phyloP scores from a whole-genome alignment of 495 filamentous ascomycete species.

The Podospora bellae-mahoneyi region DNA sequence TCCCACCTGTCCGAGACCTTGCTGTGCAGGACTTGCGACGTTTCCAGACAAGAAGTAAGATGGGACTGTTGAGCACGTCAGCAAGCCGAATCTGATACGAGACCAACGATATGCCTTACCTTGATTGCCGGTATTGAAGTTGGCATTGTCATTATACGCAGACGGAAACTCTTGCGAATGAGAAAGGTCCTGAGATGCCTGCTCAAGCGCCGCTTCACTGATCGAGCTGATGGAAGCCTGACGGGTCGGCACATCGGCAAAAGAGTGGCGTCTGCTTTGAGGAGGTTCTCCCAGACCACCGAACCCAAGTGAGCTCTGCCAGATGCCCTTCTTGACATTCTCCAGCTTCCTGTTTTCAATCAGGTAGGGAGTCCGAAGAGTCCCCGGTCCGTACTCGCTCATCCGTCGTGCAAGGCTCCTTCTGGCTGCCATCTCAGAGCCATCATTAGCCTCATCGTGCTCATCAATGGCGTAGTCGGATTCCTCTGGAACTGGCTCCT shows the following conservation, averaged over 20 bases:
- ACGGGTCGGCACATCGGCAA: constrained; percentile 72
- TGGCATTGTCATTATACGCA: constrained; percentile 34
- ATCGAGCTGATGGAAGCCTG: constrained; percentile 66
- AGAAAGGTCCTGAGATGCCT: constrained; percentile 37
- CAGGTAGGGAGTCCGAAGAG: constrained; percentile 54
- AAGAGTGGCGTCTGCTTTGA: constrained; percentile 94
- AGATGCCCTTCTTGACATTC: constrained; percentile 75
- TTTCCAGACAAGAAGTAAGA: constrained; percentile 47
- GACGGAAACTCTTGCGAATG: constrained; percentile 38
- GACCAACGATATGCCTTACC: constrained; percentile 27
- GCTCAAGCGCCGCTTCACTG: constrained; percentile 51
- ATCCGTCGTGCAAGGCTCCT: constrained; percentile 52
- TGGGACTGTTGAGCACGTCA: constrained; percentile 40
- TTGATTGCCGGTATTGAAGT: constrained; percentile 34
- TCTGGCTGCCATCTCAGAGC: constrained; percentile 51
- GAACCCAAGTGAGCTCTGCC: constrained; percentile 85
- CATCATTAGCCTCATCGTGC: constrained; percentile 59
- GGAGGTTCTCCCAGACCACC: constrained; percentile 64
- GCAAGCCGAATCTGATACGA: neutral
- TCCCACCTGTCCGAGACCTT: constrained; percentile 37
- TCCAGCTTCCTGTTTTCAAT: constrained; percentile 73
- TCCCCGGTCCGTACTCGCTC: constrained; percentile 62
- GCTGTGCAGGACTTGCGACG: constrained; percentile 33
- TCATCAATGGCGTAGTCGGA: constrained; percentile 69
- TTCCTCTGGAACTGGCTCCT: constrained; percentile 65